Base-by-base conservation (phyloP, 345 rosid species). In the Lepidium aucheri region DNA sequence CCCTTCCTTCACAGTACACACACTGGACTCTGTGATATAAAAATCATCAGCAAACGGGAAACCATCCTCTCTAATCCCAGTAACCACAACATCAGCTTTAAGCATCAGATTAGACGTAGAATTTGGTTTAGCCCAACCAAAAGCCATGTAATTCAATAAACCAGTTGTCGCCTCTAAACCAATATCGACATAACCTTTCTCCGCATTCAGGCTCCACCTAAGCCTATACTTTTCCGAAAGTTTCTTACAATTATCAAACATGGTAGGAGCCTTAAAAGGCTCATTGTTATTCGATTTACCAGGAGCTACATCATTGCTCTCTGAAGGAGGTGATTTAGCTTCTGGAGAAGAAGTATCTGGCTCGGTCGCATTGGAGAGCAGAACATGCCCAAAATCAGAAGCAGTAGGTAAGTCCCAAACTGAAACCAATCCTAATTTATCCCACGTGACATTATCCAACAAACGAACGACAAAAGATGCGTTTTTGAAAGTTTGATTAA, bases 31-130 rank as follows among this genome's bases (percentile, higher is more conserved):
- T 1, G 92, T 83, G 51, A 94, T 86, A 57, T 55, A 90, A 74
- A 83, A 94, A 84, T 94, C 99, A 76, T 90, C 96, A 41, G 83
- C 88, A 54, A 85, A 88, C 0, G 97, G 95, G 72, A 69, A 67
- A 6, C 96, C 96, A 24, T 86, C 86, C 47, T 84, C 92, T 0
- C 85, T 84, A 56, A 90, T 79, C 54, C 95, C 96, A 0, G 93
- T 65, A 69, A 94, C 83, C 10, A 78, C 88, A 56, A 94, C 94
- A 65, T 94, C 99, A 52, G 90, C 92, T 22, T 88, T 83, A 1
- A 80, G 42, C 97, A 90, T 94, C 32, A 81, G 63, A 38, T 78
- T 89, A 0, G 75, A 61, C 2, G 77, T 68, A 15, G 84, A 46
- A 8, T 77, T 76, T 8, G 86, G 90, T 45, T 76, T 72, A 0